These are phyloP conservation scores for Apiospora rasikravindrae DNA, from an alignment of 2,329 filamentous ascomycete species.

Conservation along the genomic window DNA sequence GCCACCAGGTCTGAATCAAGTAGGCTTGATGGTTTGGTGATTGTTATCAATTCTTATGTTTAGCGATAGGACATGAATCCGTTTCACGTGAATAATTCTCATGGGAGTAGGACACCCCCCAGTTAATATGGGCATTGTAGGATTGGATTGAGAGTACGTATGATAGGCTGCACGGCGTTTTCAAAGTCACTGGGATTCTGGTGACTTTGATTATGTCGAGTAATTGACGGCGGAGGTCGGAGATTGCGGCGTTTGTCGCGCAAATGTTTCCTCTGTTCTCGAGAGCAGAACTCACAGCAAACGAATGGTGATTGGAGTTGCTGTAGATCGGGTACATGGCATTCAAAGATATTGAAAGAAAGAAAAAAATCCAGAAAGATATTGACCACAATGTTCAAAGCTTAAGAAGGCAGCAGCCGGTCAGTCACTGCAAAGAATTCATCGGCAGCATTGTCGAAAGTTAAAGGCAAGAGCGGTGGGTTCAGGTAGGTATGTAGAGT, in stretches of 20 bases:
- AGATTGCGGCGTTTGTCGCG: not conserved
- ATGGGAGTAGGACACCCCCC: not conserved
- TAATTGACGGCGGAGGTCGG: not conserved
- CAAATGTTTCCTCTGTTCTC: not conserved
- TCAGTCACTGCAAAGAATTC: not conserved
- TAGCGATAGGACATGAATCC: not conserved
- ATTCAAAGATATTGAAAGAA: not conserved
- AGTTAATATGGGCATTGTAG: not conserved
- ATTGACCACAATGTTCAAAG: not conserved
- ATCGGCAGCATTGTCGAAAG: not conserved
- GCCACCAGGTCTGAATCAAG: slow-evolving; percentile 25
- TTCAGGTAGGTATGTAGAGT: not conserved
- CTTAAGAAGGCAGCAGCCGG: not conserved
- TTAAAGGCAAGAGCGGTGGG: not conserved
- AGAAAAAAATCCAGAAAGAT: not conserved
- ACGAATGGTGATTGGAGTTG: not conserved
- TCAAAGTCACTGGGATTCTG: not conserved
- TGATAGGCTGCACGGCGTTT: not conserved
- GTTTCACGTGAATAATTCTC: too few species aligned
- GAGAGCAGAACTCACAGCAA: not conserved
- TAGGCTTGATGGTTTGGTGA: not conserved
- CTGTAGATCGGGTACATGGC: not conserved
- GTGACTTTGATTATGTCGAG: not conserved
- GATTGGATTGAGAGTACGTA: not conserved
- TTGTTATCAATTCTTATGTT: not conserved